Evolutionary conservation across 208 protist genomes (phyloP).

Genomic region (Chromosphaera perkinsii): DNA sequence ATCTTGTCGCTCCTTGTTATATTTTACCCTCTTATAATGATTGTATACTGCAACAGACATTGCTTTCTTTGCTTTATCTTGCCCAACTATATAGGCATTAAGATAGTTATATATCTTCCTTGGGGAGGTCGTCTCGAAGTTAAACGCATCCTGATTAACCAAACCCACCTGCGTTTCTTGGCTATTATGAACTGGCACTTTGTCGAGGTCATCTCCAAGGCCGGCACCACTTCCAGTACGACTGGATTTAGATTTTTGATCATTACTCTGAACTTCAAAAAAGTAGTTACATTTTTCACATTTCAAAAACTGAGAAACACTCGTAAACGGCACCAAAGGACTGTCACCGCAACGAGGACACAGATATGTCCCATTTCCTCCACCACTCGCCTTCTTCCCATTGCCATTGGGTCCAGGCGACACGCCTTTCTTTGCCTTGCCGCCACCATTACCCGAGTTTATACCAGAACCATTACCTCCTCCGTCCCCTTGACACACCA

Average conservation of each 20-base stretch:
- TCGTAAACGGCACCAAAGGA: background rate
- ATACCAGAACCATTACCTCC: too few species aligned
- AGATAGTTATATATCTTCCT: slow-evolving; percentile 19
- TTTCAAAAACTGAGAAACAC: background rate
- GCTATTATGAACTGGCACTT: background rate
- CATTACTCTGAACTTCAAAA: background rate
- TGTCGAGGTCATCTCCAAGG: background rate
- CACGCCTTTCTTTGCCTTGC: too few species aligned
- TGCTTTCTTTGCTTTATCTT: slow-evolving; percentile 36
- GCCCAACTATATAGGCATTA: slow-evolving; percentile 44
- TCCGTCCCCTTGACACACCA: too few species aligned
- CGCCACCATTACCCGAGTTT: too few species aligned
- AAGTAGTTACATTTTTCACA: background rate
- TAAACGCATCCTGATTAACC: too few species aligned
- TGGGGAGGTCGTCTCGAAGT: background rate
- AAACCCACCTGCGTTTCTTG: background rate
- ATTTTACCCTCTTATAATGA: slow-evolving; percentile 47
- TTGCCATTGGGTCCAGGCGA: too few species aligned
- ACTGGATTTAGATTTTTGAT: too few species aligned
- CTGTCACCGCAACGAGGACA: background rate
- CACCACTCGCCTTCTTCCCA: background rate
- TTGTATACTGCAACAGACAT: slow-evolving; percentile 51
- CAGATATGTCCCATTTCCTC: background rate
- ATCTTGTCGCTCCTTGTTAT: too few species aligned
- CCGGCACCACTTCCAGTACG: too few species aligned